phyloP scores from a whole-genome alignment of 75 land plant species.

The Picea glauca region DNA sequence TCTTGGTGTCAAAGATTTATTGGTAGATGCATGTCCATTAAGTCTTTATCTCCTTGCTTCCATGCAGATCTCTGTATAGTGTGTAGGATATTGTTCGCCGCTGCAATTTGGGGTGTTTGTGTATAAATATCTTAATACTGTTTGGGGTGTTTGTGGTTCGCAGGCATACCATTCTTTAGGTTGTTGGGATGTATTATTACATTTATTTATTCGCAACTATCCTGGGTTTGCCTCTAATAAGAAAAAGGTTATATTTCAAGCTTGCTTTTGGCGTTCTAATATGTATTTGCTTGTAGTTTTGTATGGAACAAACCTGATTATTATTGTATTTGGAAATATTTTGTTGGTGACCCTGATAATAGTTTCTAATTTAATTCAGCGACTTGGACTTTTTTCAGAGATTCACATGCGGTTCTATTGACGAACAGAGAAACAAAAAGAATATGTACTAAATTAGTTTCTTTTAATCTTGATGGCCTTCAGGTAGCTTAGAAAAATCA shows the following conservation, averaged over 20 bases:
- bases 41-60: slow-evolving; percentile 1
- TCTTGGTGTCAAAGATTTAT: not conserved
- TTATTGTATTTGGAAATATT: not conserved
- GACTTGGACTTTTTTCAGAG: too few species aligned
- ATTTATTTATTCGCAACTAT: not conserved
- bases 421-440: too few species aligned
- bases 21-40: slow-evolving; percentile 1
- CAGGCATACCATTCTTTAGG: slow-evolving; percentile 6
- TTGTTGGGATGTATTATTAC: not conserved
- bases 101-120: not conserved
- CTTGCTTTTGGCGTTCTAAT: not conserved
- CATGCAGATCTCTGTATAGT: slow-evolving; percentile 6
- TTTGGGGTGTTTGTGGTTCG: not conserved
- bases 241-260: not conserved
- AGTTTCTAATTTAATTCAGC: too few species aligned
- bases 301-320: not conserved
- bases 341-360: too few species aligned
- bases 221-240: not conserved
- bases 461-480: too few species aligned
- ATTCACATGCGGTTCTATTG: too few species aligned
- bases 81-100: slow-evolving; percentile 4
- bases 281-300: not conserved
- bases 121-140: not conserved
- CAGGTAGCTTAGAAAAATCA: too few species aligned
- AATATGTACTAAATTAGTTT: too few species aligned